These are phyloP conservation scores for Coemansia asiatica DNA, from an alignment of 192 early-diverging fungal genomes.

Conservation along the genomic window DNA sequence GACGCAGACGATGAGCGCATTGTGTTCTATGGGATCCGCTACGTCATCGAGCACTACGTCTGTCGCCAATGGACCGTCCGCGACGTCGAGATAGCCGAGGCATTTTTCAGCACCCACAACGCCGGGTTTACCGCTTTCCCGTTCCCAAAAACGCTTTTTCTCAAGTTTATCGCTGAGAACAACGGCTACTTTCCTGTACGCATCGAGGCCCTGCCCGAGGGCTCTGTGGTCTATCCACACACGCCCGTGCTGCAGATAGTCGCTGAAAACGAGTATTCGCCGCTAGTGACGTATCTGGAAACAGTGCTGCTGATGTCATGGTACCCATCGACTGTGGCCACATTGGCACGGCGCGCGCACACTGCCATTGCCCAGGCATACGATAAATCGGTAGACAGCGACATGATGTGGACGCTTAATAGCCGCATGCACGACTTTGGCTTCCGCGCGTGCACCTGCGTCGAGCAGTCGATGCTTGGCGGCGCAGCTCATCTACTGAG, in stretches of 20 bases:
- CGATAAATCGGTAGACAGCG: constrained; percentile 65
- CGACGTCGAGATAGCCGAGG: constrained; percentile 66
- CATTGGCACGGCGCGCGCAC: constrained; percentile 68
- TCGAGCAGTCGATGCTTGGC: constrained; percentile 85
- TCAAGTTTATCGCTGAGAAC: constrained; percentile 74
- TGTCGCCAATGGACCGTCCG: constrained; percentile 63
- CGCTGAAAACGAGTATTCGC: constrained; percentile 68
- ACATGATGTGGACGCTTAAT: constrained; percentile 53
- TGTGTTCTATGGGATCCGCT: constrained; percentile 82
- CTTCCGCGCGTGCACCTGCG: constrained; percentile 83
- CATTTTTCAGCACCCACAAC: constrained; percentile 77
- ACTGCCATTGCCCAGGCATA: constrained; percentile 64
- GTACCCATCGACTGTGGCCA: constrained; percentile 87
- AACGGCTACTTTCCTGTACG: constrained; percentile 84
- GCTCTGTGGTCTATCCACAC: constrained; percentile 77
- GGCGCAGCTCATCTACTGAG: constrained; percentile 83
- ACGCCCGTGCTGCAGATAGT: constrained; percentile 82
- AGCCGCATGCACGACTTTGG: constrained; percentile 87
- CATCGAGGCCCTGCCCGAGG: constrained; percentile 78
- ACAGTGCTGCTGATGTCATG: constrained; percentile 81
- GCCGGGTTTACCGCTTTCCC: constrained; percentile 65
- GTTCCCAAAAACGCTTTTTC: constrained; percentile 77
- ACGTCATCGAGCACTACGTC: constrained; percentile 79
- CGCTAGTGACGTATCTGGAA: constrained; percentile 81
- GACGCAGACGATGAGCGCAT: constrained; percentile 71